Conservation (phyloP, 129 eudicot genomes). For the Arctium lappa region DNA sequence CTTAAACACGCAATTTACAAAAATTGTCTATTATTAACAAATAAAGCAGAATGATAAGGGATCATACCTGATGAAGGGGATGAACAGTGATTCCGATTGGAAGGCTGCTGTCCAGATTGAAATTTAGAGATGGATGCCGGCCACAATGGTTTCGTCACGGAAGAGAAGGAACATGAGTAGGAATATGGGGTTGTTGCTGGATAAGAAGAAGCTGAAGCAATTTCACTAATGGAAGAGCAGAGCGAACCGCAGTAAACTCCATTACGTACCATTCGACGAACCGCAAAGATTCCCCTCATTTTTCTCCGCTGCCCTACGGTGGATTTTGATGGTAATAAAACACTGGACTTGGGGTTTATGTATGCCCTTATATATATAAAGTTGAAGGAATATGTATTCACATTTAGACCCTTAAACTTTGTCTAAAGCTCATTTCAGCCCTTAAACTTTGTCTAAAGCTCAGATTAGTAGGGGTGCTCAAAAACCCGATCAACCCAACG, state of each 20-base stretch:
- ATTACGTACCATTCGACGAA: slow-evolving; percentile 33
- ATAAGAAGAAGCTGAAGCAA: slow-evolving; percentile 23
- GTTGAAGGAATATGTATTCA: background rate
- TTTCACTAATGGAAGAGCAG: slow-evolving; percentile 27
- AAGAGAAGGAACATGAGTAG: slow-evolving; percentile 21
- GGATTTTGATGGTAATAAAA: background rate
- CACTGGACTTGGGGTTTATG: background rate
- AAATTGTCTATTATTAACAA: background rate
- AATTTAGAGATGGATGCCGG: slow-evolving; percentile 19
- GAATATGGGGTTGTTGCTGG: slow-evolving; percentile 29
- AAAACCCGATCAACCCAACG: no score
- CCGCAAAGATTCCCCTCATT: slow-evolving; percentile 35
- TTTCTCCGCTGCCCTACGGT: background rate
- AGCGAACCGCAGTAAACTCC: slow-evolving; percentile 37
- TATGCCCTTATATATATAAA: background rate
- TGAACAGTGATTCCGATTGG: slow-evolving; percentile 29
- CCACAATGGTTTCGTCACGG: slow-evolving; percentile 29
- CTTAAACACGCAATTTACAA: background rate
- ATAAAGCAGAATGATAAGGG: background rate
- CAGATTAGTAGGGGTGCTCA: no score
- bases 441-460: no score
- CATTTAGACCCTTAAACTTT: background rate
- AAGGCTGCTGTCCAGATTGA: slow-evolving; percentile 24
- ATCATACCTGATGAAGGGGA: slow-evolving; percentile 30
- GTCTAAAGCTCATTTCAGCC: background rate